Evolutionary conservation across 148 eudicot species (phyloP).

Genomic region (Amaranthus cruentus): DNA sequence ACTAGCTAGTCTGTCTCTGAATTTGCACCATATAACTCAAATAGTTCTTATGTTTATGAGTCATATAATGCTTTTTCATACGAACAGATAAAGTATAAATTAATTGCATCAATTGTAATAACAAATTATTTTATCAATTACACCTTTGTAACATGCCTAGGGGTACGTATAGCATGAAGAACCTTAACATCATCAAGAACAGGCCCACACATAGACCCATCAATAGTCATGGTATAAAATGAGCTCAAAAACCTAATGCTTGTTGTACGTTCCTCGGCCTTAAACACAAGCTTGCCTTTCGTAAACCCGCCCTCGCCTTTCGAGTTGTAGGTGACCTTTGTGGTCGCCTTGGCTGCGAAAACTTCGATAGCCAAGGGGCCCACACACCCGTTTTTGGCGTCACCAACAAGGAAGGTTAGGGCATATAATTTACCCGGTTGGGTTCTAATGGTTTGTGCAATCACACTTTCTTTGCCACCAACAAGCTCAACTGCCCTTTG

Average conservation of each 20-base stretch:
- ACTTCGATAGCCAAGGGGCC: slow-evolving; percentile 44
- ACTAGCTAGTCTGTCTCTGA: not conserved
- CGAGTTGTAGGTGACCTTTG: slow-evolving; percentile 30
- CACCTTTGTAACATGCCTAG: not conserved
- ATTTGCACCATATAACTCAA: too few relatives aligned
- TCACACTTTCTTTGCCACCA: slow-evolving; percentile 44
- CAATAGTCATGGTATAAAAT: slow-evolving; percentile 28
- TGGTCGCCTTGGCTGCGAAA: slow-evolving; percentile 27
- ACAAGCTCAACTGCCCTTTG: slow-evolving; percentile 41
- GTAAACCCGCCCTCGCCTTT: slow-evolving; percentile 32
- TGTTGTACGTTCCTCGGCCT: slow-evolving; percentile 9
- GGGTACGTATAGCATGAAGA: slow-evolving; percentile 6
- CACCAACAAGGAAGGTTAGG: slow-evolving; percentile 40
- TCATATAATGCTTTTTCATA: too few relatives aligned
- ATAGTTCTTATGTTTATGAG: too few relatives aligned
- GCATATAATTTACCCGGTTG: slow-evolving; percentile 24
- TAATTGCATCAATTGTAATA: not conserved
- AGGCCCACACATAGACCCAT: slow-evolving; percentile 42
- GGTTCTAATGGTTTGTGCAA: slow-evolving; percentile 39
- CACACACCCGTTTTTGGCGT: slow-evolving; percentile 34
- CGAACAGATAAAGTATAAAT: too few relatives aligned
- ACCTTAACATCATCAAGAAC: slow-evolving; percentile 38
- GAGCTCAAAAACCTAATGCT: slow-evolving; percentile 31
- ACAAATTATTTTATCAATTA: not conserved
- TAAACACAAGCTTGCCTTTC: slow-evolving; percentile 15